Evolutionary conservation across 495 filamentous ascomycete species (phyloP).

Genomic region (Tuber calosporum): DNA sequence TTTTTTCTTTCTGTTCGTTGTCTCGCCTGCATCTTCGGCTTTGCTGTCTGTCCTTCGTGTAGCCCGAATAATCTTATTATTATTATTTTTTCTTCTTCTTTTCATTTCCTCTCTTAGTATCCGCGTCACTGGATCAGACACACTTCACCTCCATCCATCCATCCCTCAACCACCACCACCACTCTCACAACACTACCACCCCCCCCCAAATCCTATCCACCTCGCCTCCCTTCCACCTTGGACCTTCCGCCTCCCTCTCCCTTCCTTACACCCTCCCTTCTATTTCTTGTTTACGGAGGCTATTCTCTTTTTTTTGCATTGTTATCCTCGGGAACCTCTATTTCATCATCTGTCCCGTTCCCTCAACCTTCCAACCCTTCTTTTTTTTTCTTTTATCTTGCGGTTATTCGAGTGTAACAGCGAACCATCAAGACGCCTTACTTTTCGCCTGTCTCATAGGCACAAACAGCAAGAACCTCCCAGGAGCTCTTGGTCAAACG

Average conservation of each 20-base stretch:
- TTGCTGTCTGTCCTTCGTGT: constrained; percentile 1
- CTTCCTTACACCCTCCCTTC: not conserved
- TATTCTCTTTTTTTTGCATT: constrained; percentile 14
- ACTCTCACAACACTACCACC: not conserved
- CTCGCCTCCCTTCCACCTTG: constrained; percentile 14
- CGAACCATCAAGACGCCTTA: constrained; percentile 19
- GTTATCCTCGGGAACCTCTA: constrained; percentile 15
- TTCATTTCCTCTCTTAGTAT: constrained; percentile 1
- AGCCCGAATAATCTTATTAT: constrained; percentile 2
- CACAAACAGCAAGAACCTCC: constrained; percentile 27
- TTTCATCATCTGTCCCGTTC: constrained; percentile 17
- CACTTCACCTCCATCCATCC: constrained; percentile 5
- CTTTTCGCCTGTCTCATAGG: not conserved
- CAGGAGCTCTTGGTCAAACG: constrained; percentile 28
- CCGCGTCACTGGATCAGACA: constrained; percentile 1
- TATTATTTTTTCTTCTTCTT: not conserved
- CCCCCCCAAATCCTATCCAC: not conserved
- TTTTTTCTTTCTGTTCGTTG: not conserved
- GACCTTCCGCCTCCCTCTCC: constrained; percentile 12
- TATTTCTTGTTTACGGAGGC: constrained; percentile 9
- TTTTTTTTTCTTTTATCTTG: constrained; percentile 23
- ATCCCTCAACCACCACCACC: constrained; percentile 4
- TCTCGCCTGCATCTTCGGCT: constrained; percentile 3
- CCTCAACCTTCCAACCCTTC: constrained; percentile 14
- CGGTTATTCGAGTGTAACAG: constrained; percentile 24